A percentile compares a stretch with the other conserved stretches of the same genome.
Conservation (phyloP, 306 rosid genomes). For the Quercus agrifolia region DNA sequence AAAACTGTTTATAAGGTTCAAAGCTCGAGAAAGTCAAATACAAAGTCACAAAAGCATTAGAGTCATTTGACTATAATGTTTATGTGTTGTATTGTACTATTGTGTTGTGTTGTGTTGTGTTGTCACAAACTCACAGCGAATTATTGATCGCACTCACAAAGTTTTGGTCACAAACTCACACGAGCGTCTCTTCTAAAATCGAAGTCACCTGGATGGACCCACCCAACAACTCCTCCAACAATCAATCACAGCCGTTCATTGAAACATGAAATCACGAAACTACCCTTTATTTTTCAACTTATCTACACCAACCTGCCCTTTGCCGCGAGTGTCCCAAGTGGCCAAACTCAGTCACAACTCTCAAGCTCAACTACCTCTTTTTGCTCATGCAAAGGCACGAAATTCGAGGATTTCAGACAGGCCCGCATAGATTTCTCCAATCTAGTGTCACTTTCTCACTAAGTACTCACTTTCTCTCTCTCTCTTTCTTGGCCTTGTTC, state of each 20-base stretch:
- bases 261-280: neutral
- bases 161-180: constrained; percentile 1
- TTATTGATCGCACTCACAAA: neutral
- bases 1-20: too few species aligned
- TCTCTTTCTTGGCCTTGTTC: neutral
- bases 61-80: too few species aligned
- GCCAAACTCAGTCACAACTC: too few species aligned
- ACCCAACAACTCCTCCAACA: neutral
- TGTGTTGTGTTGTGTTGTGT: too few species aligned
- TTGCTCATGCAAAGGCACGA: constrained; percentile 39
- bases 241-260: constrained; percentile 20
- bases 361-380: neutral
- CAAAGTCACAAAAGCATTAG: too few species aligned
- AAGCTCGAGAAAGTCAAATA: too few species aligned
- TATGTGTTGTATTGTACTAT: too few species aligned
- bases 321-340: neutral
- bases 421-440: constrained; percentile 15
- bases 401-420: constrained; percentile 25
- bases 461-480: neutral
- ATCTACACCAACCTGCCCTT: constrained; percentile 1
- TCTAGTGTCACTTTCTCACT: constrained; percentile 17
- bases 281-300: neutral
- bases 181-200: neutral
- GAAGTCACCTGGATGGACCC: constrained; percentile 4
- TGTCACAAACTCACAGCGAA: neutral